Percentiles rank a stretch among this genome's conserved stretches.
These are phyloP conservation scores for Scheffersomyces stipitis DNA, from an alignment of 805 yeast genomes.

Conservation along the genomic window DNA sequence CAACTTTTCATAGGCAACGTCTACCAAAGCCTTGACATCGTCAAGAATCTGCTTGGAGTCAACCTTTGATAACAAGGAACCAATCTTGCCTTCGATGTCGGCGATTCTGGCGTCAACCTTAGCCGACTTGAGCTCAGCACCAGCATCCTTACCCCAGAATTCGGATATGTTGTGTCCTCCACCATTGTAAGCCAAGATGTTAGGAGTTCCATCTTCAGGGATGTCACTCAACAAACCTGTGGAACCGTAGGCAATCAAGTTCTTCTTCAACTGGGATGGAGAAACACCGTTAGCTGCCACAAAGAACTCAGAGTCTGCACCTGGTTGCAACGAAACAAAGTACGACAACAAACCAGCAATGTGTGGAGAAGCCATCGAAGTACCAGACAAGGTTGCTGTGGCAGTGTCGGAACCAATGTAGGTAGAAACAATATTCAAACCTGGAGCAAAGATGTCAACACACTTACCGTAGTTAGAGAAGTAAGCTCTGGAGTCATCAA, in stretches of 20 bases:
- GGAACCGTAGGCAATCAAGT: conserved; percentile 53
- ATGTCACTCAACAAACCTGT: conserved; percentile 46
- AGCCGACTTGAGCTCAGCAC: too few species aligned
- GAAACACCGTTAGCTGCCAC: conserved; percentile 42
- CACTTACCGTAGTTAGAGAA: conserved; percentile 56
- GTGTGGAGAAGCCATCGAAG: conserved; percentile 67
- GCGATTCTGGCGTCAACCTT: conserved; percentile 2
- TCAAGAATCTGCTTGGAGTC: conserved; percentile 25
- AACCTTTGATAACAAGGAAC: conserved; percentile 18
- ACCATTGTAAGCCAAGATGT: conserved; percentile 60
- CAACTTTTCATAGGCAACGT: too few species aligned
- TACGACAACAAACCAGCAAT: conserved; percentile 56
- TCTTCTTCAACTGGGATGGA: conserved; percentile 55
- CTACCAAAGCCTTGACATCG: too few species aligned
- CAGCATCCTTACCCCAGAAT: conserved; percentile 48
- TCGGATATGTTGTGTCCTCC: conserved; percentile 54
- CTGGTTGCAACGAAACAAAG: conserved; percentile 57
- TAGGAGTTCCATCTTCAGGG: conserved; percentile 50
- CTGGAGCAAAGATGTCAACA: conserved; percentile 57
- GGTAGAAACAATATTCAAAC: conserved; percentile 55
- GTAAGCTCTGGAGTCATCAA: conserved; percentile 46
- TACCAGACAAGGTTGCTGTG: conserved; percentile 56
- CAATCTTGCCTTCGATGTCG: conserved; percentile 18
- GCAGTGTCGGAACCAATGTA: conserved; percentile 53
- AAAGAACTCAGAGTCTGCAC: conserved; percentile 47